These are phyloP conservation scores for Chrysosporium keratinophilum DNA, from an alignment of 2,329 filamentous ascomycete genomes.

Conservation along the genomic window DNA sequence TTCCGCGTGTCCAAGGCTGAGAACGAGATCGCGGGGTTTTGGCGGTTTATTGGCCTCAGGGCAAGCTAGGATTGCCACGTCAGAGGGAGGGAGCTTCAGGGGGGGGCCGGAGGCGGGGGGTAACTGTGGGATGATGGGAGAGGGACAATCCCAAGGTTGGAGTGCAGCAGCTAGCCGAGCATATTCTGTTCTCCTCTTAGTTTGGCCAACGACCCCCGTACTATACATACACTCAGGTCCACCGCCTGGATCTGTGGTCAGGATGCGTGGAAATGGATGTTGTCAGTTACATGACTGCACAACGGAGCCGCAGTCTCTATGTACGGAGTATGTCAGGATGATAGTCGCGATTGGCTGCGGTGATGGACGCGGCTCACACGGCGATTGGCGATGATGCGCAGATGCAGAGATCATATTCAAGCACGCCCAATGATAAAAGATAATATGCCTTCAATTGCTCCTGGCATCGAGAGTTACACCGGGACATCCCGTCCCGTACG, in stretches of 20 bases:
- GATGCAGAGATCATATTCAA: background rate
- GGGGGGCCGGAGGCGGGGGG: background rate
- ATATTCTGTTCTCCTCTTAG: background rate
- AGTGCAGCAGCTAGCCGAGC: constrained; percentile 2
- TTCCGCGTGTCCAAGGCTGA: constrained; percentile 8
- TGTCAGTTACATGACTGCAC: background rate
- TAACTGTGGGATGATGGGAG: background rate
- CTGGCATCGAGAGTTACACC: background rate
- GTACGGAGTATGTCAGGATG: background rate
- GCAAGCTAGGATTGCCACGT: constrained; percentile 6
- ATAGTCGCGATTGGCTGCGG: background rate
- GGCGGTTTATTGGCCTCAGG: constrained; percentile 4
- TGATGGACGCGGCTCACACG: background rate
- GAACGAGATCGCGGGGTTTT: background rate
- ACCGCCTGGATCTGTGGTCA: background rate
- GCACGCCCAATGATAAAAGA: background rate
- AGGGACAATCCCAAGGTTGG: background rate
- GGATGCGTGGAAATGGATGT: background rate
- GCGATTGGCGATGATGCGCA: constrained; percentile 3
- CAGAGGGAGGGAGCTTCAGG: constrained; percentile 6
- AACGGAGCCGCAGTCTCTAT: background rate
- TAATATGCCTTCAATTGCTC: background rate
- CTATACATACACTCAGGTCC: background rate
- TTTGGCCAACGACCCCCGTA: background rate
- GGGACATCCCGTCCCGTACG: background rate